phyloP scores from a whole-genome alignment of 1,284 basidiomycete genomes.

The Amylostereum areolatum region DNA sequence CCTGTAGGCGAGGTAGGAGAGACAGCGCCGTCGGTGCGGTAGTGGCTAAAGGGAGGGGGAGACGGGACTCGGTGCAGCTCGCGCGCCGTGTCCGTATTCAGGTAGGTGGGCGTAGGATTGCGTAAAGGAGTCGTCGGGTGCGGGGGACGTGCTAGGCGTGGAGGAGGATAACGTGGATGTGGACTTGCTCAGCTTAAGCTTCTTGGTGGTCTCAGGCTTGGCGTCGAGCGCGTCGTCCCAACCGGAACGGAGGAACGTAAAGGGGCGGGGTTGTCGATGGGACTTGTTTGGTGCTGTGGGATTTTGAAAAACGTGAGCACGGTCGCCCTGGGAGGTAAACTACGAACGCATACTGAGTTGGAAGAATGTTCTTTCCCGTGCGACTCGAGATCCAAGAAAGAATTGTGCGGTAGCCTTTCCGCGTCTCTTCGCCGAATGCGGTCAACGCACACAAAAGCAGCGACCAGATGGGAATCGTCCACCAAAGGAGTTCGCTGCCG shows the following conservation, averaged over 20 bases:
- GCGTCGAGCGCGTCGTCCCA: constrained; percentile 46
- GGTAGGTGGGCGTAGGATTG: constrained; percentile 41
- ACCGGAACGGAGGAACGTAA: constrained; percentile 36
- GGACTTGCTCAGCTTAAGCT: constrained; percentile 11
- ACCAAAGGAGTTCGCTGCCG: constrained; percentile 30
- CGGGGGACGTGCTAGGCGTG: constrained; percentile 15
- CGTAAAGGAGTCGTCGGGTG: constrained; percentile 39
- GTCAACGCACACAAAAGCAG: constrained; percentile 34
- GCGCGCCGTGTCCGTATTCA: constrained; percentile 24
- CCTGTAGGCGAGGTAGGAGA: background rate
- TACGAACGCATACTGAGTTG: constrained; percentile 15
- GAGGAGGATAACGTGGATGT: constrained; percentile 19
- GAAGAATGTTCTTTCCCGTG: constrained; percentile 18
- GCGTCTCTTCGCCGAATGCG: constrained; percentile 23
- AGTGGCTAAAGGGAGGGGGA: constrained; percentile 6
- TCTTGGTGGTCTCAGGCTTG: constrained; percentile 19
- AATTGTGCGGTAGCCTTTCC: constrained; percentile 18
- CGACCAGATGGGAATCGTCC: constrained; percentile 33
- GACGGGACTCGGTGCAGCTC: constrained; percentile 12
- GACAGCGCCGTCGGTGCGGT: background rate
- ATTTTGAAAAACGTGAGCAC: constrained; percentile 7
- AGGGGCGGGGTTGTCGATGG: constrained; percentile 12
- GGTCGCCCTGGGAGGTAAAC: constrained; percentile 6
- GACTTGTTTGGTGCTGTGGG: constrained; percentile 2
- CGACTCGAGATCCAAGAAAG: constrained; percentile 15